Evolutionary conservation across 2,329 filamentous ascomycete species (phyloP), one percentile per base, ranked within the genome.

Genomic region (Beauveria scarabaeidicola): DNA sequence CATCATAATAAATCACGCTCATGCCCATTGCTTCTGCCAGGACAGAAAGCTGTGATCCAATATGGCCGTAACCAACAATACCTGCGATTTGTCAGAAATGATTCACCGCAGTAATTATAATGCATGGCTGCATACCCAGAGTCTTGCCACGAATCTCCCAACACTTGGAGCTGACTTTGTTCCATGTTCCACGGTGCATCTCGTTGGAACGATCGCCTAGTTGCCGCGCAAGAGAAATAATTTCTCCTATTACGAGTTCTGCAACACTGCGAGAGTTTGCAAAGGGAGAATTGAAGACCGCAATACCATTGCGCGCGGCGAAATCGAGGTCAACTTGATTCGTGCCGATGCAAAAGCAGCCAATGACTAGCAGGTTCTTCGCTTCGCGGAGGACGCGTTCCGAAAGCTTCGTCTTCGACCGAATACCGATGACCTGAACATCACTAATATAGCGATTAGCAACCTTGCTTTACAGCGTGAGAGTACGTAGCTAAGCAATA

Each of bases 71-170:
- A 32, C 94, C 94, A 65, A 99, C 86, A 69, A 99, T 97, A 63
- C 90, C 85, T 87, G 56, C 23, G n/a, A 15, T 7, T 5, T 13
- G 25, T 58, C 21, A 58, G 36, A 23, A 32, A 23, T 29, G n/a
- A 10, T 8, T 4, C 6, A 32, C 32, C 6, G 11, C 13, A 25
- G 15, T 10, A 32, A 41, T 8, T 6, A 11, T 5, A n/a, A 5
- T 17, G 21, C 21, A 19, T 8, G 19, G 8, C 7, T 25, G 70
- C 77, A 62, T 75, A 85, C 89, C 94, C 57, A 99, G 81, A 47
- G 93, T 97, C 81, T 99, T 99, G 72, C 94, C 94, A 68, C 94
- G 87, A 68, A 97, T 91, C 74, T 99, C 94, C 94, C 94, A 97
- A 82, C 94, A 99, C 70, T 89, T 92, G 69, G 84, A 82, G 78